Evolutionary conservation across 1,284 basidiomycete species (phyloP).

Genomic region (Malassezia nana): DNA sequence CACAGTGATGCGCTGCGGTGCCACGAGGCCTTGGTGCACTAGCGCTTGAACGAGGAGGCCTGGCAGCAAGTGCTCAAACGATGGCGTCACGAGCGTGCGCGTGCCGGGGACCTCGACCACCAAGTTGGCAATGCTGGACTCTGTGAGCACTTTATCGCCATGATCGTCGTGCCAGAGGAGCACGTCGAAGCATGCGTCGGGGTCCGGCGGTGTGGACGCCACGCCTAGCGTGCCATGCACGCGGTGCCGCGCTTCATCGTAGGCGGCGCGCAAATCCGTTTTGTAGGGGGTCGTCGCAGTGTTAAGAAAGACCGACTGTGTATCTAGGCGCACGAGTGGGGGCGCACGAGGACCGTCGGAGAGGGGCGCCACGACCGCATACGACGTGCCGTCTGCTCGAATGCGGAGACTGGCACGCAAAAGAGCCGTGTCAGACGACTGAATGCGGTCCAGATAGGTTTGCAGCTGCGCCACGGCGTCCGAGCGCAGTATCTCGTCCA

Average conservation of each 20-base stretch:
- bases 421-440: not conserved
- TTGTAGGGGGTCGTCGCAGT: not conserved
- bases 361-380: conserved; percentile 5
- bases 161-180: conserved; percentile 10
- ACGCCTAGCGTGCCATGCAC: conserved; percentile 4
- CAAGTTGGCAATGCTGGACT: conserved; percentile 19
- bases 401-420: conserved; percentile 15
- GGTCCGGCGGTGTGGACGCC: not conserved
- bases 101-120: conserved; percentile 1
- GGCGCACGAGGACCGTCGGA: not conserved
- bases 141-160: not conserved
- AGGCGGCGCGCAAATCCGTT: conserved; percentile 5
- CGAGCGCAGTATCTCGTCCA: not conserved
- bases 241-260: conserved; percentile 10
- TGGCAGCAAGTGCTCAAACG: conserved; percentile 1
- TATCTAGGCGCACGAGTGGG: conserved; percentile 11
- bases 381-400: not conserved
- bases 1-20: not conserved
- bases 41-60: conserved; percentile 14
- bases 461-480: conserved; percentile 4
- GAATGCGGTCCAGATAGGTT: not conserved
- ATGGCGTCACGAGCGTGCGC: not conserved
- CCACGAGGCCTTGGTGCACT: conserved; percentile 1
- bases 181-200: conserved; percentile 11
- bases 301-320: not conserved